Percentiles rank a stretch among this genome's conserved stretches.
phyloP scores from a whole-genome alignment of 371 early-diverging fungal species.

The Saksenaea oblongispora region DNA sequence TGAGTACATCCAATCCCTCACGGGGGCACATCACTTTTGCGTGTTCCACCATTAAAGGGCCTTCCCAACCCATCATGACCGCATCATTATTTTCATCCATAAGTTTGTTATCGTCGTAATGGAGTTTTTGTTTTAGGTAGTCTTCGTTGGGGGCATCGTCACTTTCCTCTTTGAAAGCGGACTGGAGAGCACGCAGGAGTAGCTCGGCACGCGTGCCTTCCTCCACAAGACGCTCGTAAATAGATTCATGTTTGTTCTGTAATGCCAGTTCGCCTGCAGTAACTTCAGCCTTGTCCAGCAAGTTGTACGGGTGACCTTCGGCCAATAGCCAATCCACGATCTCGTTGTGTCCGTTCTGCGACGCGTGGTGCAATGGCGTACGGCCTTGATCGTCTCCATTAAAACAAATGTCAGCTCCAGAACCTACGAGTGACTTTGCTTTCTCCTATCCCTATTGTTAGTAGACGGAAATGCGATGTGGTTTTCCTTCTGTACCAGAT shows the following conservation, averaged over 20 bases:
- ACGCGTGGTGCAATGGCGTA: conserved; percentile 51
- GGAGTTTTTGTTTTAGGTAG: conserved; percentile 75
- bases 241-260: conserved; percentile 44
- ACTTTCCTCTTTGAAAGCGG: conserved; percentile 28
- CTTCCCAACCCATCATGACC: conserved; percentile 99
- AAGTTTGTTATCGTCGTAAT: conserved; percentile 75
- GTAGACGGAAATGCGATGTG: not conserved
- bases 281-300: conserved; percentile 43
- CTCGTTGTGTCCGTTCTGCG: conserved; percentile 47
- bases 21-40: conserved; percentile 78
- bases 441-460: conserved; percentile 27
- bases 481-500: conserved; percentile 30
- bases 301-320: conserved; percentile 59
- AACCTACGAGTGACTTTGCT: conserved; percentile 30
- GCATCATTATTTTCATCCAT: conserved; percentile 89
- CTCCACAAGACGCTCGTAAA: conserved; percentile 67
- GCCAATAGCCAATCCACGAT: conserved; percentile 59
- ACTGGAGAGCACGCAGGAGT: conserved; percentile 60
- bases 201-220: conserved; percentile 89
- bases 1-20: conserved; percentile 71
- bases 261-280: conserved; percentile 58
- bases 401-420: conserved; percentile 49
- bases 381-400: conserved; percentile 43
- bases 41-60: conserved; percentile 90
- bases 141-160: conserved; percentile 70